Percentiles rank a stretch among this genome's conserved stretches.
These are phyloP conservation scores for Rhynchospora tenuis DNA, from an alignment of 176 grass and related monocot species.

Conservation along the genomic window DNA sequence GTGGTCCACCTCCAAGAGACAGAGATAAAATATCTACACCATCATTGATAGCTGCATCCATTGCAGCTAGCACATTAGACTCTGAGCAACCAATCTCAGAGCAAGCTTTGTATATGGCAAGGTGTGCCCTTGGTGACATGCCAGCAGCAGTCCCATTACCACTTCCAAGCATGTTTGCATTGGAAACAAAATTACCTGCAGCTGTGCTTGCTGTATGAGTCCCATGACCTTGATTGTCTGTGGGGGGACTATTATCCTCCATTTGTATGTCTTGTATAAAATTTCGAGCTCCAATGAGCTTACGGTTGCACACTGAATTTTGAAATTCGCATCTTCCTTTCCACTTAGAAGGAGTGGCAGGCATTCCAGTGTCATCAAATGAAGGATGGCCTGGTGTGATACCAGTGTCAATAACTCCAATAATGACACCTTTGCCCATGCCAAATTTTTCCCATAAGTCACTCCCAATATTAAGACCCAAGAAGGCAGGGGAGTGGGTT, in stretches of 20 bases:
- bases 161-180: background rate
- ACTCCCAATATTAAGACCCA: background rate
- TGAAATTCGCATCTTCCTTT: slow-evolving; percentile 18
- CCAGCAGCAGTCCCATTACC: slow-evolving; percentile 2
- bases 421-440: background rate
- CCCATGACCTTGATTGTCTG: background rate
- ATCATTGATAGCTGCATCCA: slow-evolving; percentile 12
- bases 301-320: slow-evolving; percentile 24
- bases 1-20: background rate
- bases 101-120: slow-evolving; percentile 27
- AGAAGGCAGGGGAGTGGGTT: slow-evolving; percentile 17
- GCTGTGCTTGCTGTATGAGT: slow-evolving; percentile 16
- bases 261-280: background rate
- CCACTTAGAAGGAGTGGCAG: slow-evolving; percentile 29
- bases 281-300: slow-evolving; percentile 28
- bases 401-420: slow-evolving; percentile 26
- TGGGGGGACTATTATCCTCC: background rate
- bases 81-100: background rate
- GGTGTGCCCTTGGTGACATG: slow-evolving; percentile 3
- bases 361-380: slow-evolving; percentile 16
- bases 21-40: slow-evolving; percentile 26
- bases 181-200: slow-evolving; percentile 14
- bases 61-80: background rate
- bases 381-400: slow-evolving; percentile 21
- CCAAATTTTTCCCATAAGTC: background rate